These are phyloP conservation scores for Yamadazyma dendronema DNA, from an alignment of 1,139 yeast genomes.

Conservation along the genomic window DNA sequence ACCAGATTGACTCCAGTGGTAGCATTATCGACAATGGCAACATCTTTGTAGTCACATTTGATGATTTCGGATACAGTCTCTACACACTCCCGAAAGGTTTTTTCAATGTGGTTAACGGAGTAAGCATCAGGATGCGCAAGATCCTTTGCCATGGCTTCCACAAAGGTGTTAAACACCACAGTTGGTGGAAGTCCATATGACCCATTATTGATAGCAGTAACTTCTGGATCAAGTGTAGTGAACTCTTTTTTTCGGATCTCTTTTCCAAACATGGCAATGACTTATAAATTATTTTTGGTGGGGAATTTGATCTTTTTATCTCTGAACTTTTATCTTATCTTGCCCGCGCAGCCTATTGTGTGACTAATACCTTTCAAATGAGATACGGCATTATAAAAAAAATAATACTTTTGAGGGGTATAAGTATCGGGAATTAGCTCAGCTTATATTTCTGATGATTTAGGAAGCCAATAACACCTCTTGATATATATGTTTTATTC, in stretches of 20 bases:
- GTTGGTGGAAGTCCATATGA: conserved; percentile 52
- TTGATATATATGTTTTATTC: too few species aligned
- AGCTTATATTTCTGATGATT: too few species aligned
- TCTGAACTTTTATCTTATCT: neutral
- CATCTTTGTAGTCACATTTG: conserved; percentile 40
- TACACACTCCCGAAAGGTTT: conserved; percentile 29
- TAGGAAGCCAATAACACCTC: too few species aligned
- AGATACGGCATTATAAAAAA: too few species aligned
- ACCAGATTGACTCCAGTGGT: conserved; percentile 62
- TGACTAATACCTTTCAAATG: neutral
- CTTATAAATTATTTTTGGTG: conserved; percentile 11
- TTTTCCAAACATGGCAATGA: conserved; percentile 44
- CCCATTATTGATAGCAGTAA: conserved; percentile 52
- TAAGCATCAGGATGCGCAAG: conserved; percentile 43
- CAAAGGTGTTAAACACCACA: conserved; percentile 29
- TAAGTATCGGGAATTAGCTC: too few species aligned
- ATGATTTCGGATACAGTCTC: conserved; percentile 36
- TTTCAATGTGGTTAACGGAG: conserved; percentile 21
- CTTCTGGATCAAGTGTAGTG: conserved; percentile 31
- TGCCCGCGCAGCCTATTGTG: too few species aligned
- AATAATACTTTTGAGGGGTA: too few species aligned
- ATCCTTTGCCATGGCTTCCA: conserved; percentile 25
- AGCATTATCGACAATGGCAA: conserved; percentile 58
- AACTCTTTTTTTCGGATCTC: conserved; percentile 48
- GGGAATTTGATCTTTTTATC: neutral